Evolutionary conservation across 176 grass and related monocot genomes (phyloP), one percentile per base, ranked within the genome.

Genomic region (Cenchrus americanus): DNA sequence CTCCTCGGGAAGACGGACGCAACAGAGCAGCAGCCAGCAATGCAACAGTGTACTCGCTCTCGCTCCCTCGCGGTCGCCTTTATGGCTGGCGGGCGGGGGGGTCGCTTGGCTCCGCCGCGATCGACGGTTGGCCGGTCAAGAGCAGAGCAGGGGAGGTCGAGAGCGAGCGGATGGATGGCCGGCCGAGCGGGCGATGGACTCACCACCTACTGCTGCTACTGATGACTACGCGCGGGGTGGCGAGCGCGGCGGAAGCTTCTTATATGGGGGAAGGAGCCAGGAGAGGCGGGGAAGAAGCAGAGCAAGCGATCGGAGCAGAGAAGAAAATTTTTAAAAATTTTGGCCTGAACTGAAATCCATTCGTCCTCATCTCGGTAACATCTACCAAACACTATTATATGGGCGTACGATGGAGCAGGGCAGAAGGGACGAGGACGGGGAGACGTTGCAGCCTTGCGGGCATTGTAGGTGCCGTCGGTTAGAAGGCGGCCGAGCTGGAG

Each of bases 401-500:
- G 61, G 15, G 27, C n/a, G 47, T 9, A 52, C 8, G 71, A 26
- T 37, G 44, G 12, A 52, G 71, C 26, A 80, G 47, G 46, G 0
- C 46, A 22, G 18, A 49, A 51, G 58, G 7, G 47, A 15, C n/a
- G 58, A 61, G 58, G 62, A 63, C 32, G 75, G 71, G 5, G 27
- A 57, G n/a, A 71, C 8, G 15, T 15, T 51, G 77, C 77, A 37
- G 21, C 51, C 62, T 19, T 47, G 58, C 59, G 30, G 27, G 63
- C 64, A 77, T 76, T 41, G 87, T 37, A 53, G 80, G 88, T 79
- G 88, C 54, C 79, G 79, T 74, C 34, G 79, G 51, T 46, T 86
- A 77, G 49, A 86, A 72, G 43, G 55, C 71, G 65, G 61, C 73
- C 32, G 2, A 0, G 49, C 43, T 44, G 50, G 14, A 27, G 68